A percentile compares a stretch with the other conserved stretches of the same genome.
Evolutionary conservation across 2,329 filamentous ascomycete species (phyloP).

Genomic region (Penicillium sclerotigenum): DNA sequence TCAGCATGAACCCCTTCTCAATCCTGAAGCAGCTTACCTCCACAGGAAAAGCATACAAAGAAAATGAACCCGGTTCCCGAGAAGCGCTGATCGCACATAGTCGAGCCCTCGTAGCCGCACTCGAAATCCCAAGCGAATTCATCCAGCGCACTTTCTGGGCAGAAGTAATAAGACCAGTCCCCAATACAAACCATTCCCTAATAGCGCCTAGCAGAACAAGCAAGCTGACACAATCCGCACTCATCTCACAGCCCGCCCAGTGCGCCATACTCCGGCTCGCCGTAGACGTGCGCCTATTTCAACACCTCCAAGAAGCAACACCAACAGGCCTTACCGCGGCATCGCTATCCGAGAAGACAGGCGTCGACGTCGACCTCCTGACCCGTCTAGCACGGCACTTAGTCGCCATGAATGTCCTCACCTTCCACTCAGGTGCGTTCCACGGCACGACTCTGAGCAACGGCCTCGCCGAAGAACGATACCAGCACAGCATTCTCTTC

Average conservation of each 20-base stretch:
- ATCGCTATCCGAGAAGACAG: neutral
- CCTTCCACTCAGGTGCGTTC: neutral
- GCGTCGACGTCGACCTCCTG: neutral
- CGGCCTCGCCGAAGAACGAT: neutral
- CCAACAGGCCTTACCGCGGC: neutral
- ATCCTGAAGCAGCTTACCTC: neutral
- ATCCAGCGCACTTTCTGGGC: slow-evolving; percentile 40
- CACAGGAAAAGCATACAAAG: neutral
- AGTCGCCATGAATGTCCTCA: neutral
- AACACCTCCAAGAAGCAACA: neutral
- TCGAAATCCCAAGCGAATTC: slow-evolving; percentile 40
- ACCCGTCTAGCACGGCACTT: neutral
- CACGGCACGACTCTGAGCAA: neutral
- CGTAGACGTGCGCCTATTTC: neutral
- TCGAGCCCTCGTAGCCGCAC: slow-evolving; percentile 32
- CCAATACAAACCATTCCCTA: neutral
- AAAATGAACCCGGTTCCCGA: slow-evolving; percentile 34
- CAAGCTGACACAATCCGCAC: neutral
- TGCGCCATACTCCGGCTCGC: neutral
- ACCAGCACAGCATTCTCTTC: neutral
- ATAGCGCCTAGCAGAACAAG: neutral
- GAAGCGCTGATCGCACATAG: slow-evolving; percentile 39
- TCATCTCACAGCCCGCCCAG: neutral
- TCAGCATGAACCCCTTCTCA: neutral
- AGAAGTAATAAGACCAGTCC: slow-evolving; percentile 28